Conservation (phyloP, 805 yeast species). For the Yarrowia sp. region DNA sequence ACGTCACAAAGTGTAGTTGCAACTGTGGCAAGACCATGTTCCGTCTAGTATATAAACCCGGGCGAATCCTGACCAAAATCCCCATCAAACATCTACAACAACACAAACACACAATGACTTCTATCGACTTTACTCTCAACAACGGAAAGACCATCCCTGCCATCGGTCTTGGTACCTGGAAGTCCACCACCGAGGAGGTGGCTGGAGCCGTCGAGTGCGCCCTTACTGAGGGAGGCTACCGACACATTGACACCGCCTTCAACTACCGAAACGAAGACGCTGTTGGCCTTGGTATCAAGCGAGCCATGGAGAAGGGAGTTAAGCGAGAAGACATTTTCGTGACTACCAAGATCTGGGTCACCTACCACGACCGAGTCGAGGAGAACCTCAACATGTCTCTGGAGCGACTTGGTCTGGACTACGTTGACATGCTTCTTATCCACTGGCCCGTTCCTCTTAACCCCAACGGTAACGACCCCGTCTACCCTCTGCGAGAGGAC, state of each 20-base stretch:
- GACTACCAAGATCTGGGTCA: conserved; percentile 61
- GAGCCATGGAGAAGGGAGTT: conserved; percentile 43
- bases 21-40: neutral
- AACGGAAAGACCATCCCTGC: conserved; percentile 64
- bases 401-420: conserved; percentile 51
- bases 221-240: conserved; percentile 54
- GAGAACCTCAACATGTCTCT: conserved; percentile 52
- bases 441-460: conserved; percentile 59
- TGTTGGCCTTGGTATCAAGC: conserved; percentile 55
- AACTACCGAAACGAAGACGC: conserved; percentile 64
- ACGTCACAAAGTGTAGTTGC: neutral
- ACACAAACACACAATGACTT: neutral
- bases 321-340: conserved; percentile 55
- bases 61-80: neutral
- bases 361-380: conserved; percentile 40
- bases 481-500: conserved; percentile 41
- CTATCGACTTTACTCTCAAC: conserved; percentile 43
- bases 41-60: neutral
- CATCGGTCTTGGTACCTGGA: conserved; percentile 66
- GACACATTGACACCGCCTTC: conserved; percentile 74
- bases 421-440: conserved; percentile 61
- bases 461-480: conserved; percentile 26
- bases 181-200: conserved; percentile 48
- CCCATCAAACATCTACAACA: neutral
- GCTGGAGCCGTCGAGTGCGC: conserved; percentile 48